Conservation (phyloP, 2,329 filamentous ascomycete genomes). For the Diaporthe sp. region DNA sequence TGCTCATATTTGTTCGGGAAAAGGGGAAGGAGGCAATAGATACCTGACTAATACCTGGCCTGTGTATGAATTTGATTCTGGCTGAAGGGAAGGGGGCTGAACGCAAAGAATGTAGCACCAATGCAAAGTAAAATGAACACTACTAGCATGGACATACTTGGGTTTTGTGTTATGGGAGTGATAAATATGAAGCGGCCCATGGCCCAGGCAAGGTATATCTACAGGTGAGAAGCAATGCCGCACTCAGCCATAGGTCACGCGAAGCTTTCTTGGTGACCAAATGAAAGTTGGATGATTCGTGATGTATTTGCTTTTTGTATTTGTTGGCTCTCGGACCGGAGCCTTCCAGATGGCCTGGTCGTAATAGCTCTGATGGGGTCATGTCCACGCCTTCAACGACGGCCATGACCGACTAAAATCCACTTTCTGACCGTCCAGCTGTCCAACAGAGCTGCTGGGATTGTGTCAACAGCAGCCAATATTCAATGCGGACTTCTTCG, state of each 20-base stretch:
- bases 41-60: conserved; percentile 27
- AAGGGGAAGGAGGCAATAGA: conserved; percentile 7
- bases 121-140: neutral
- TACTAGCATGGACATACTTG: neutral
- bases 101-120: conserved; percentile 20
- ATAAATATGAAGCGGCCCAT: neutral
- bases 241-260: neutral
- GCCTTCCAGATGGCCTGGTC: neutral
- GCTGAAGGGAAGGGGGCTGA: neutral
- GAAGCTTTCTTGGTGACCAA: no score
- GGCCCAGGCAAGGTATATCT: neutral
- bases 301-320: neutral
- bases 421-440: no score
- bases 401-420: neutral
- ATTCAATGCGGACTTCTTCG: neutral
- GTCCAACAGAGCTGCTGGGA: neutral
- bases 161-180: neutral
- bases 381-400: neutral
- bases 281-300: neutral
- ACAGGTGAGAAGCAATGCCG: no score
- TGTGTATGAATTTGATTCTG: conserved; percentile 7
- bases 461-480: neutral
- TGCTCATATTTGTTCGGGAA: conserved; percentile 5
- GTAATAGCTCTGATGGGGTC: neutral
- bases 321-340: neutral